Conservation (phyloP, 2,329 filamentous ascomycete genomes). For the Ophiocordyceps camponoti-saundersi region DNA sequence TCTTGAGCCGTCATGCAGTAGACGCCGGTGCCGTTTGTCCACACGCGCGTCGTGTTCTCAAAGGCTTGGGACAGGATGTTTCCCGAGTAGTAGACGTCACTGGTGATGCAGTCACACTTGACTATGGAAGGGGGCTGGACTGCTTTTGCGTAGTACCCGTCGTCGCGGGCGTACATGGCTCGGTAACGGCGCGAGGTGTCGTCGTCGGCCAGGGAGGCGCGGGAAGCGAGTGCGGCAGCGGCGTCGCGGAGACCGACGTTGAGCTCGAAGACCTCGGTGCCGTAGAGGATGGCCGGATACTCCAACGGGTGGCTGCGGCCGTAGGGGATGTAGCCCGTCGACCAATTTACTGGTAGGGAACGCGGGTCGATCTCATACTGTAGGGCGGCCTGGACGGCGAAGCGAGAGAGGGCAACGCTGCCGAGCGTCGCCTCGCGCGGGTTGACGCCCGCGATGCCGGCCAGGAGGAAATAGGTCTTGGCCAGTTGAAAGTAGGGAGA, state of each 20-base stretch:
- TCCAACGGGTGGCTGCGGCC: conserved; percentile 35
- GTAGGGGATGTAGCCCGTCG: conserved; percentile 52
- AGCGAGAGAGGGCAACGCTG: conserved; percentile 50
- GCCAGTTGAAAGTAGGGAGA: conserved; percentile 46
- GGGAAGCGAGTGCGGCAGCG: conserved; percentile 31
- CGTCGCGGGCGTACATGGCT: conserved; percentile 24
- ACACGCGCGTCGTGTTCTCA: conserved; percentile 42
- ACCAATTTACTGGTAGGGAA: conserved; percentile 47
- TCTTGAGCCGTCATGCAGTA: conserved; percentile 62
- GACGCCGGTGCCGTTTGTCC: conserved; percentile 49
- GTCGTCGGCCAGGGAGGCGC: conserved; percentile 35
- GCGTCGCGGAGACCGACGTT: conserved; percentile 38
- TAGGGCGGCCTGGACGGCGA: conserved; percentile 55
- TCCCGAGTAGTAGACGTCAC: conserved; percentile 57
- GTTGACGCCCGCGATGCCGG: conserved; percentile 59
- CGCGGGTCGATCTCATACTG: conserved; percentile 61
- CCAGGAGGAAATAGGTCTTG: conserved; percentile 53
- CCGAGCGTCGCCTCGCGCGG: conserved; percentile 49
- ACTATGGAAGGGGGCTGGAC: conserved; percentile 34
- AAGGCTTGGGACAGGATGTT: conserved; percentile 43
- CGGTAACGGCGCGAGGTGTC: conserved; percentile 33
- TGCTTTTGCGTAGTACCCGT: conserved; percentile 24
- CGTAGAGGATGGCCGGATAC: conserved; percentile 44
- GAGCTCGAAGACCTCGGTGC: conserved; percentile 54
- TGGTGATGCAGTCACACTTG: conserved; percentile 51